Conservation (phyloP, 2,329 filamentous ascomycete species). For the Colletotrichum camelliae region DNA sequence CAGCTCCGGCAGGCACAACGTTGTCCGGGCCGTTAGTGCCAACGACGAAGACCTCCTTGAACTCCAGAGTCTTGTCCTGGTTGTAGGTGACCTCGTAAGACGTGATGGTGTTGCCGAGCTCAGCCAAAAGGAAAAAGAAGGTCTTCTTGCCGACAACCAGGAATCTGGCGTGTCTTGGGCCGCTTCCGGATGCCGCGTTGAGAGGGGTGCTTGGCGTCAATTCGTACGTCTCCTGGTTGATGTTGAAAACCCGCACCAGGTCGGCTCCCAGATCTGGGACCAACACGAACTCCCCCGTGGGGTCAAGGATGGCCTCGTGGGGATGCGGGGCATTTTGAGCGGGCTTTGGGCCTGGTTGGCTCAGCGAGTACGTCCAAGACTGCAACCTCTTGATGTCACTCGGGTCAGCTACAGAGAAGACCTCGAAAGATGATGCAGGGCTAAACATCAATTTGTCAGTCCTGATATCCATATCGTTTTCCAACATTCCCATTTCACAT, state of each 20-base stretch:
- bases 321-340: slow-evolving; percentile 18
- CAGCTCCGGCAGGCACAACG: slow-evolving; percentile 43
- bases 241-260: slow-evolving; percentile 14
- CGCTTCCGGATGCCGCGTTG: slow-evolving; percentile 4
- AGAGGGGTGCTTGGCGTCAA: slow-evolving; percentile 13
- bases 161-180: slow-evolving; percentile 53
- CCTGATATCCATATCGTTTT: fast-evolving
- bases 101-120: slow-evolving; percentile 62
- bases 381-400: slow-evolving; percentile 17
- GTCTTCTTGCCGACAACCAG: slow-evolving; percentile 46
- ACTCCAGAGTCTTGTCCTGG: slow-evolving; percentile 41
- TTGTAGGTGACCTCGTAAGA: slow-evolving; percentile 62
- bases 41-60: slow-evolving; percentile 51
- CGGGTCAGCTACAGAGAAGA: slow-evolving; percentile 17
- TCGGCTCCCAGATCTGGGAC: slow-evolving; percentile 19
- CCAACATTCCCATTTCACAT: not conserved
- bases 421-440: slow-evolving; percentile 9
- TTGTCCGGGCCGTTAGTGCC: slow-evolving; percentile 51
- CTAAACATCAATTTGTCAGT: not conserved
- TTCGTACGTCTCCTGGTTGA: slow-evolving; percentile 13
- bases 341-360: slow-evolving; percentile 46
- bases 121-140: slow-evolving; percentile 64
- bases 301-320: slow-evolving; percentile 22
- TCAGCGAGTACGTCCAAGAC: slow-evolving; percentile 39
- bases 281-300: slow-evolving; percentile 18